A percentile compares a stretch with the other conserved stretches of the same genome.
phyloP scores from a whole-genome alignment of 1,139 yeast genomes.

The Suhomyces maxii region DNA sequence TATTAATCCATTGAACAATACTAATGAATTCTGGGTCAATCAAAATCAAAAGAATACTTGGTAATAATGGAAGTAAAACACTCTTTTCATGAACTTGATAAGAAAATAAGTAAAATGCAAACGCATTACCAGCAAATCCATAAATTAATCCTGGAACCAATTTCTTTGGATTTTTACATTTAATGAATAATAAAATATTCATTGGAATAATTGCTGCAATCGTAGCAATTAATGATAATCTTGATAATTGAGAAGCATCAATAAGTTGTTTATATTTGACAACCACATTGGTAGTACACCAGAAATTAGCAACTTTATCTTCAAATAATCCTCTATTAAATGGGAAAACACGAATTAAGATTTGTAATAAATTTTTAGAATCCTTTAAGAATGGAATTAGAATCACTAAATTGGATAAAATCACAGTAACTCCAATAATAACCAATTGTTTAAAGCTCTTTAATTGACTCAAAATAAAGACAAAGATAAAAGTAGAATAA shows the following conservation, averaged over 20 bases:
- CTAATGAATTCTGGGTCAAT: constrained; percentile 62
- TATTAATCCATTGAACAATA: constrained; percentile 83
- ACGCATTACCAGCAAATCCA: constrained; percentile 80
- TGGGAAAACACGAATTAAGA: constrained; percentile 77
- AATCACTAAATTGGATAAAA: constrained; percentile 51
- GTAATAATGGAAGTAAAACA: constrained; percentile 82
- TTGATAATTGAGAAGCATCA: constrained; percentile 58
- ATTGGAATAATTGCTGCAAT: constrained; percentile 63
- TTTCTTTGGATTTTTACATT: constrained; percentile 20
- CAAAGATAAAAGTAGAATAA: constrained; percentile 87
- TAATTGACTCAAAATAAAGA: constrained; percentile 50
- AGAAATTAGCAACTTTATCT: constrained; percentile 94
- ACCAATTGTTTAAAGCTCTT: constrained; percentile 50
- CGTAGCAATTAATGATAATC: constrained; percentile 64
- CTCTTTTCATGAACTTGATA: constrained; percentile 95
- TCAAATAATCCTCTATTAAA: constrained; percentile 94
- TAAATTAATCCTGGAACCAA: constrained; percentile 39
- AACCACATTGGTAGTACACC: constrained; percentile 87
- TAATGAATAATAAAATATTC: constrained; percentile 20
- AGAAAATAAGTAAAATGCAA: constrained; percentile 87
- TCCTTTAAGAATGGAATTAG: constrained; percentile 58
- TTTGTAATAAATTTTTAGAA: constrained; percentile 25
- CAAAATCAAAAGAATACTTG: constrained; percentile 66
- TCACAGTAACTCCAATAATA: constrained; percentile 63
- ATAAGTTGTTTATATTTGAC: constrained; percentile 67